Percentiles rank a stretch among this genome's conserved stretches.
These are phyloP conservation scores for Exophiala viscosa DNA, from an alignment of 2,329 filamentous ascomycete species.

Conservation along the genomic window DNA sequence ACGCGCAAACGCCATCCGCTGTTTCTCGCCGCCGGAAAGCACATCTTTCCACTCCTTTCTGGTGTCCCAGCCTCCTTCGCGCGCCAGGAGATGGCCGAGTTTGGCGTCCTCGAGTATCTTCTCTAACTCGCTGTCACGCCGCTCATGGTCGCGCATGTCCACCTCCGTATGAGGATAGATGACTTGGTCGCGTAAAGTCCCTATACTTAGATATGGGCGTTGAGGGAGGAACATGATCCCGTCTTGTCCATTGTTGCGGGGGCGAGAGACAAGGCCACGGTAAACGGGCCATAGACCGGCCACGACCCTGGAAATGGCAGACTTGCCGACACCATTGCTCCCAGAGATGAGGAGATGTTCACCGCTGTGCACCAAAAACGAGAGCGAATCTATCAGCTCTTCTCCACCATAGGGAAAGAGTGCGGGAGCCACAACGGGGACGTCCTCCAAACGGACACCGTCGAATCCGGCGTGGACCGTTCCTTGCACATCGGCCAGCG, in stretches of 20 bases:
- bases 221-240: slow-evolving; percentile 99
- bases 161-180: slow-evolving; percentile 94
- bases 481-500: slow-evolving; percentile 84
- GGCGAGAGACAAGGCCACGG: slow-evolving; percentile 82
- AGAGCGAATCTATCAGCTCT: slow-evolving; percentile 81
- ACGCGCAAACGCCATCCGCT: slow-evolving; percentile 85
- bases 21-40: slow-evolving; percentile 94
- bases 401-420: slow-evolving; percentile 89
- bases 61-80: slow-evolving; percentile 95
- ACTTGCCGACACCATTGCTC: slow-evolving; percentile 92
- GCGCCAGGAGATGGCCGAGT: slow-evolving; percentile 81
- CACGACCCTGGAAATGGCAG: slow-evolving; percentile 77
- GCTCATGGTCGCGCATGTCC: slow-evolving; percentile 82
- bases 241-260: slow-evolving; percentile 73
- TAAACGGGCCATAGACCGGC: slow-evolving; percentile 96
- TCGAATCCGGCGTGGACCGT: slow-evolving; percentile 94
- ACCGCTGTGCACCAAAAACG: slow-evolving; percentile 81
- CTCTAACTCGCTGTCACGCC: slow-evolving; percentile 73
- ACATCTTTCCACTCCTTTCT: slow-evolving; percentile 99
- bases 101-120: slow-evolving; percentile 75
- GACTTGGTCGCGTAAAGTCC: slow-evolving; percentile 91
- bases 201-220: slow-evolving; percentile 84
- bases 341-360: slow-evolving; percentile 94
- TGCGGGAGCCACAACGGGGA: slow-evolving; percentile 84
- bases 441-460: slow-evolving; percentile 86